Base-by-base conservation (phyloP, 1,139 yeast species). In the Scheffersomyces titani region DNA sequence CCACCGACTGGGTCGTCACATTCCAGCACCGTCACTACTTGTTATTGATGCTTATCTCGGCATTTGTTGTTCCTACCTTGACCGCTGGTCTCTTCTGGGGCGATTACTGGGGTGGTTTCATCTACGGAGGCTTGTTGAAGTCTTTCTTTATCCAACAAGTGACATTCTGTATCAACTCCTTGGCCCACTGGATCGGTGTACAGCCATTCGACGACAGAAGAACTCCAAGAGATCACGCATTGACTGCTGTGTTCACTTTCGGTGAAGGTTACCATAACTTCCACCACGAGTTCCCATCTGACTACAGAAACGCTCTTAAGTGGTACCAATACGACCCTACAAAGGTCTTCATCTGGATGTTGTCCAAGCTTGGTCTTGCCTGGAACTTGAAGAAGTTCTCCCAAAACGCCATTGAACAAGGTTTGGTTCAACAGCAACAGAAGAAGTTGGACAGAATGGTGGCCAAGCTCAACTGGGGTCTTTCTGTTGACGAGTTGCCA, bases 241-340 rank as follows among this genome's bases (percentile, higher is more conserved):
- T 94, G 63, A 94, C 99, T 60, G 99, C 99, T 6, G 77, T 94
- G 60, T 97, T 92, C 59, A 94, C 99, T 13, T 90, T 94, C 67
- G 99, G 99, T 72, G 99, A 94, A 81, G 99, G 99, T 59, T 93
- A 94, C 85, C 99, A 94, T 78, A 94, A 94, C 81, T 94, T 94
- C 88, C 99, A 94, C 78, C 99, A 94, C 79, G 98, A 96, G 81
- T 94, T 93, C 86, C 99, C 99, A 65, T 87, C 96, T 51, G 99
- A 94, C 80, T 94, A 94, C 85, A 87, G 99, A 82, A 94, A 94
- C 72, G 99, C 99, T 52, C 85, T 94, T 72, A 90, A 87, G 76
- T 96, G 99, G 99, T 94, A 90, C 83, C 99, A 96, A 84, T 94
- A 89, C 76, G 99, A 94, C 75, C 99, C 99, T 65, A 94, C 98